Conservation (phyloP, 805 yeast species). For the Kodamaea nitidulidarum region DNA sequence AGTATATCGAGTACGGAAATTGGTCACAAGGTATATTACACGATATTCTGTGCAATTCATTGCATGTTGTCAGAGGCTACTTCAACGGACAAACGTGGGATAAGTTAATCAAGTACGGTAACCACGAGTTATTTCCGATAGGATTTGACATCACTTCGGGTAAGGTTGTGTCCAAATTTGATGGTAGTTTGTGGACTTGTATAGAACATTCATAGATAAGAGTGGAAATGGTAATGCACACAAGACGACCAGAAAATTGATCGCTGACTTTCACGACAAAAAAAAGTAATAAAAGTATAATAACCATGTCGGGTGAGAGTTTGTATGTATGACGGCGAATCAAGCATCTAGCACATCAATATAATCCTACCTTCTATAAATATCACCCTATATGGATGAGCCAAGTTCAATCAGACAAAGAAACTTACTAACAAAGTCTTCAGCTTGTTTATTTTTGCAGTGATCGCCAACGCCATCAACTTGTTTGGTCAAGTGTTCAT, state of each 20-base stretch:
- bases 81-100: not conserved
- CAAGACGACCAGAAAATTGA: not conserved
- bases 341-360: no score
- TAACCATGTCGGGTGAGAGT: constrained; percentile 25
- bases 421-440: constrained; percentile 11
- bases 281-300: not conserved
- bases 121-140: constrained; percentile 2
- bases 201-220: constrained; percentile 2
- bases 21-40: constrained; percentile 9
- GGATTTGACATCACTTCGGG: not conserved
- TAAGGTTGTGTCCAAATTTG: not conserved
- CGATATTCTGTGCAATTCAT: not conserved
- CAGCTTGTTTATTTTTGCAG: constrained; percentile 71
- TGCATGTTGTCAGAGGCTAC: constrained; percentile 3
- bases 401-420: not conserved
- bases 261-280: not conserved
- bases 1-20: constrained; percentile 8
- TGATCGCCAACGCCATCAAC: constrained; percentile 79
- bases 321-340: constrained; percentile 18
- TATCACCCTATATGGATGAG: not conserved
- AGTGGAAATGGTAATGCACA: not conserved
- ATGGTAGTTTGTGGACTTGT: not conserved
- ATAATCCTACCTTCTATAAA: not conserved
- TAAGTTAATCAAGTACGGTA: not conserved
- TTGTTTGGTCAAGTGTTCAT: constrained; percentile 90